A percentile compares a stretch with the other conserved stretches of the same genome.
These are phyloP conservation scores for Ammopiptanthus mongolicus DNA, from an alignment of 306 rosid genomes.

Conservation along the genomic window DNA sequence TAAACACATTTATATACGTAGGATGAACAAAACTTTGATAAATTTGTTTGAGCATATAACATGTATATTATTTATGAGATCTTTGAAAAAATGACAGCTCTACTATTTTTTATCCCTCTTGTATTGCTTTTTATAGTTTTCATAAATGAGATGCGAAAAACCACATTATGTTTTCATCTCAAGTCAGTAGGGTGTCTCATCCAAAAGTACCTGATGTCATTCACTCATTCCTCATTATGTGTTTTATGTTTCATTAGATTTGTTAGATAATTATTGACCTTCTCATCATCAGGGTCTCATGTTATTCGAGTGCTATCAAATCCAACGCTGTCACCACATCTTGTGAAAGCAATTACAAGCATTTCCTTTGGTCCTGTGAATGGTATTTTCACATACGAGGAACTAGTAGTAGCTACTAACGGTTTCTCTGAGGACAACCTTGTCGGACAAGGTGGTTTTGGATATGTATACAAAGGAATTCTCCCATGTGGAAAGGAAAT, in stretches of 20 bases:
- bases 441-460: slow-evolving; percentile 58
- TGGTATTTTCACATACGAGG: slow-evolving; percentile 39
- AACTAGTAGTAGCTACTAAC: slow-evolving; percentile 37
- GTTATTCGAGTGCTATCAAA: slow-evolving; percentile 26
- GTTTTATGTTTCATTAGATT: neutral
- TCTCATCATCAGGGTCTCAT: slow-evolving; percentile 18
- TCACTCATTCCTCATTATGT: neutral
- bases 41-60: too few relatives aligned
- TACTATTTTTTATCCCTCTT: too few relatives aligned
- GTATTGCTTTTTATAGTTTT: too few relatives aligned
- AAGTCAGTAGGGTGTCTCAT: neutral
- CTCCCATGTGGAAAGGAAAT: slow-evolving; percentile 45
- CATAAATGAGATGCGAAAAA: too few relatives aligned
- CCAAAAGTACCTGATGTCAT: neutral
- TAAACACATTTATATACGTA: too few relatives aligned
- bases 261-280: neutral
- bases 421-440: slow-evolving; percentile 45
- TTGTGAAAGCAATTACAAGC: slow-evolving; percentile 11
- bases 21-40: too few relatives aligned
- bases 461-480: slow-evolving; percentile 49
- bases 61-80: too few relatives aligned
- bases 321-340: slow-evolving; percentile 18
- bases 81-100: too few relatives aligned
- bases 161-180: neutral
- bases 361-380: neutral